A percentile compares a stretch with the other conserved stretches of the same genome.
phyloP scores from a whole-genome alignment of 2,329 filamentous ascomycete genomes.

The Exophiala bonariae region DNA sequence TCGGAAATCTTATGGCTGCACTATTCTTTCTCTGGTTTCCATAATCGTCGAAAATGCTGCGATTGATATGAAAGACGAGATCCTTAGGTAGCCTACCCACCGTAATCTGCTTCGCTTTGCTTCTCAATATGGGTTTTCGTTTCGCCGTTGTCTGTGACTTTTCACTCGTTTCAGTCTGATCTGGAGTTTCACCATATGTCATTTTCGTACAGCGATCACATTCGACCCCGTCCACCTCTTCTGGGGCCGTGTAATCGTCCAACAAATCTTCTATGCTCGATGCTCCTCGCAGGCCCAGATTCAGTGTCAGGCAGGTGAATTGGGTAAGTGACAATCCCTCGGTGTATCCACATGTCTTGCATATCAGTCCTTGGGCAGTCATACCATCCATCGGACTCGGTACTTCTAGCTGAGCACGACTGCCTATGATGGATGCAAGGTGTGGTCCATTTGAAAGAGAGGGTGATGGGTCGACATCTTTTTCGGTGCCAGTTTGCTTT shows the following conservation, averaged over 20 bases:
- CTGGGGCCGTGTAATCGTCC: slow-evolving; percentile 80
- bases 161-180: not conserved
- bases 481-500: not conserved
- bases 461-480: too few species aligned
- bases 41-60: slow-evolving; percentile 83
- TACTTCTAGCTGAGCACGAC: slow-evolving; percentile 24
- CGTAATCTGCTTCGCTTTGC: slow-evolving; percentile 87
- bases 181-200: slow-evolving; percentile 1
- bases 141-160: slow-evolving; percentile 35
- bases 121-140: slow-evolving; percentile 66
- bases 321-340: slow-evolving; percentile 87
- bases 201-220: slow-evolving; percentile 79
- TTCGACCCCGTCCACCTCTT: slow-evolving; percentile 84
- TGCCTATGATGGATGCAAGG: not conserved
- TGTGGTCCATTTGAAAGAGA: too few species aligned
- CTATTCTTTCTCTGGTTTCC: slow-evolving; percentile 81
- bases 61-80: slow-evolving; percentile 83
- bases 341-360: slow-evolving; percentile 79
- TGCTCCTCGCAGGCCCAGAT: slow-evolving; percentile 64
- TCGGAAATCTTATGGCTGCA: slow-evolving; percentile 75
- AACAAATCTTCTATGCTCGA: slow-evolving; percentile 78
- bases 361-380: slow-evolving; percentile 84
- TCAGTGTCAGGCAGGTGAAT: slow-evolving; percentile 90
- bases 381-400: slow-evolving; percentile 85
- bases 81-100: slow-evolving; percentile 79